phyloP scores from a whole-genome alignment of 1,284 basidiomycete genomes.

The Stygiomarasmius scandens region DNA sequence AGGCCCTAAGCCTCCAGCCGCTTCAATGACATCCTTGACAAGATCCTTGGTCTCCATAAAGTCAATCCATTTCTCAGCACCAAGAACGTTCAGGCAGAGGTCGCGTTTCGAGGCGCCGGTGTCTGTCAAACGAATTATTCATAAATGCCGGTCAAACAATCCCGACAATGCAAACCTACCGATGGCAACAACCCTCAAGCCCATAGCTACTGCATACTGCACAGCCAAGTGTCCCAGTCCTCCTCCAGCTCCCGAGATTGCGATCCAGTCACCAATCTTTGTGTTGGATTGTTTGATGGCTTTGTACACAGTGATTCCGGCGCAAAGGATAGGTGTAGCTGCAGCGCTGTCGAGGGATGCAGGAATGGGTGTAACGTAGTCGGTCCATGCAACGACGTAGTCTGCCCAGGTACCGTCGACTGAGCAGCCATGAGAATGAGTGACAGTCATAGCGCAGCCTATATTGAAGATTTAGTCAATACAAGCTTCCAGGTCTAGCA shows the following conservation, averaged over 20 bases:
- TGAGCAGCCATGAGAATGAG: conserved; percentile 50
- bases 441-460: conserved; percentile 19
- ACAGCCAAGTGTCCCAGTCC: conserved; percentile 50
- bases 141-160: background rate
- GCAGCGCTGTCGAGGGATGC: conserved; percentile 55
- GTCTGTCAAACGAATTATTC: conserved; percentile 36
- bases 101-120: conserved; percentile 67
- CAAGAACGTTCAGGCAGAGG: conserved; percentile 53
- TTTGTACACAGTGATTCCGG: conserved; percentile 48
- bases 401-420: conserved; percentile 60
- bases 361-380: conserved; percentile 72
- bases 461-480: conserved; percentile 38
- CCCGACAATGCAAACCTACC: conserved; percentile 33
- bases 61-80: conserved; percentile 74
- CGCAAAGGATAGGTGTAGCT: conserved; percentile 71
- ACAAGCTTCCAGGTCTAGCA: conserved; percentile 8
- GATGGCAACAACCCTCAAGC: conserved; percentile 71
- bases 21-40: conserved; percentile 52
- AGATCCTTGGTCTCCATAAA: conserved; percentile 58
- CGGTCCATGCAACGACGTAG: conserved; percentile 48
- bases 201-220: conserved; percentile 69
- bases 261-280: conserved; percentile 65
- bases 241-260: conserved; percentile 70
- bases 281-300: conserved; percentile 62
- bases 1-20: conserved; percentile 65